Evolutionary conservation across 2,329 filamentous ascomycete species (phyloP).

Genomic region (Calonectria hongkongensis): DNA sequence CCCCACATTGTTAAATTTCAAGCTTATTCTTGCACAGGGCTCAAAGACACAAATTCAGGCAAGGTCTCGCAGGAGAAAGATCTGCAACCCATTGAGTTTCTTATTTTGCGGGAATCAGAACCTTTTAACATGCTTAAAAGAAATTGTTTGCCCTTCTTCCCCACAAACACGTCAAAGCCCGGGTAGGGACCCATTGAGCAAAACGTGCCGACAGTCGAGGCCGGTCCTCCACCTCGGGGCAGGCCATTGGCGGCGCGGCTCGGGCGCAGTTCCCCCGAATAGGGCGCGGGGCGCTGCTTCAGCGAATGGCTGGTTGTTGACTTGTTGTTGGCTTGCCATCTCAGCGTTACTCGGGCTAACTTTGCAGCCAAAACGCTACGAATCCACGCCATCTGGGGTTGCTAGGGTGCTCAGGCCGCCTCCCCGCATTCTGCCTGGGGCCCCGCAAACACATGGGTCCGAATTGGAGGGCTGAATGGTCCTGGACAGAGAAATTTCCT

Average conservation of each 20-base stretch:
- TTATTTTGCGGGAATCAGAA: background rate
- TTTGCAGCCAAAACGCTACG: background rate
- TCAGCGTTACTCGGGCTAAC: constrained; percentile 14
- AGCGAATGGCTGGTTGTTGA: background rate
- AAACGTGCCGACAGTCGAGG: constrained; percentile 1
- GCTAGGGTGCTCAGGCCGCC: background rate
- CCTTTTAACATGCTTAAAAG: background rate
- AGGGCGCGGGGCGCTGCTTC: background rate
- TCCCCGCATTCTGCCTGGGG: constrained; percentile 17
- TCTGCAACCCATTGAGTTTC: background rate
- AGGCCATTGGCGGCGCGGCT: background rate
- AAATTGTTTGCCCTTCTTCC: background rate
- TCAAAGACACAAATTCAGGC: background rate
- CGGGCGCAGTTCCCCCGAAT: constrained; percentile 10
- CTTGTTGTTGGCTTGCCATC: background rate
- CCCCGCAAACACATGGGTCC: constrained; percentile 21
- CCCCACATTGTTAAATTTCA: background rate
- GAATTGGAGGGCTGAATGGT: background rate
- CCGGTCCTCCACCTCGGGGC: background rate
- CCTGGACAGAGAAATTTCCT: background rate
- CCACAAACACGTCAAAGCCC: background rate
- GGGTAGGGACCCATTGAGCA: background rate
- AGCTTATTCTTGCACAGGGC: background rate
- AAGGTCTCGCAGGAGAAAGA: background rate
- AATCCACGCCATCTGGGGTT: constrained; percentile 2